Base-by-base conservation (phyloP, 2,329 filamentous ascomycete species). In the Rachicladosporium sp. region DNA sequence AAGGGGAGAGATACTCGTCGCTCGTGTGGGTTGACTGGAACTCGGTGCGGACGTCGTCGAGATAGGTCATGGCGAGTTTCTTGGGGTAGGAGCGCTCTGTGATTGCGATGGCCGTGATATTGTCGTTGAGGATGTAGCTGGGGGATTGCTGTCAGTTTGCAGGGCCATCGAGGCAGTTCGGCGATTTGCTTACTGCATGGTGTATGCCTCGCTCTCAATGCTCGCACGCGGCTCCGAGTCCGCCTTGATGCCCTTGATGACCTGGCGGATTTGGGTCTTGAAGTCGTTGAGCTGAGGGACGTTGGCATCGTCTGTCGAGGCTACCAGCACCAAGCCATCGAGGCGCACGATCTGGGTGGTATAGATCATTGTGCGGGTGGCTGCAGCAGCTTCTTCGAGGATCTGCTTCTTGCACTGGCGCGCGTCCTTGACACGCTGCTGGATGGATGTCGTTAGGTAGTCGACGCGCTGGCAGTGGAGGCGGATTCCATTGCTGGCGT, bases 21-120 rank as follows among this genome's bases (percentile, higher is more conserved):
- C 74, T 59, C 35, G 79, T 74, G 70, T 98, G 93, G 42, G 81
- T 87, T 49, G 78, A 88, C 47, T 79, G 79, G 71, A 98, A 98
- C 69, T 98, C 91, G 61, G 77, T 75, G 43, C 83, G 76, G 40
- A 98, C 75, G 68, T 98, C 91, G 53, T 85, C 78, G 45, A 98
- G 86, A 73, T 96, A 98, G 45, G 89, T 95, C 65, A 98, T 94
- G 57, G 93, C 89, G 36, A 98, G 82, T 66, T 98, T 96, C 64
- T 91, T 89, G 43, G 91, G 89, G 70, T 96, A 98, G 41, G 85
- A 85, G 42, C 78, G 74, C 63, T 95, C 88, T 70, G 84, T 88
- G 64, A 98, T 89, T 70, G 83, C 87, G 53, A 96, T 73, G 70
- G 93, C 96, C 66, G 87, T 80, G 51, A 98, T 73, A 53, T 84